Percentiles rank a stretch among this genome's conserved stretches.
phyloP scores from a whole-genome alignment of 768 basidiomycete species.

The Amanita molliuscula region DNA sequence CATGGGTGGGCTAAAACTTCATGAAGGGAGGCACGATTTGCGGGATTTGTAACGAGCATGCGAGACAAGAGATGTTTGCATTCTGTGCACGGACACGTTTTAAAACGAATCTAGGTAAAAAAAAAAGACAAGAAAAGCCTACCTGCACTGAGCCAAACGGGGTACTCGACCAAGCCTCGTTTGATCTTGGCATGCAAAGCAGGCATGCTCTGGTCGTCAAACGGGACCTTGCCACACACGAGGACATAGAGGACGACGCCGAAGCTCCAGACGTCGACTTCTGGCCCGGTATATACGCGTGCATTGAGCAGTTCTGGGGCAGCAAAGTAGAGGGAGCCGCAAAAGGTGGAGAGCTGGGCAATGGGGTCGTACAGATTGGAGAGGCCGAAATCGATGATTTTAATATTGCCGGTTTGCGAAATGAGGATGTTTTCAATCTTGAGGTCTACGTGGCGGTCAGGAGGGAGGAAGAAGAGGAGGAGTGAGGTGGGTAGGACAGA shows the following conservation, averaged over 20 bases:
- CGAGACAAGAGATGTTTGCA: conserved; percentile 89
- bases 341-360: conserved; percentile 84
- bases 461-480: not conserved
- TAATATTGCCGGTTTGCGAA: conserved; percentile 97
- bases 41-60: conserved; percentile 95
- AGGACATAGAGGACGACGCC: conserved; percentile 97
- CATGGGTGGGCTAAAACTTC: conserved; percentile 86
- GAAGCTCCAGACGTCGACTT: conserved; percentile 99
- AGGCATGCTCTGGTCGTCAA: conserved; percentile 99
- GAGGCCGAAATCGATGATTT: conserved; percentile 98
- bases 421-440: conserved; percentile 99
- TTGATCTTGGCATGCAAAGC: conserved; percentile 99
- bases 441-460: conserved; percentile 45
- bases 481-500: conserved; percentile 16
- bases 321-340: conserved; percentile 96
- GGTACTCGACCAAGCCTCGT: conserved; percentile 92
- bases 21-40: conserved; percentile 64
- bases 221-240: conserved; percentile 97
- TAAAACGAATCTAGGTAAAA: too few species aligned
- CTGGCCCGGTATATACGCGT: conserved; percentile 92
- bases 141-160: conserved; percentile 93
- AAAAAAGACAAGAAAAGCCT: conserved; percentile 14
- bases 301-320: conserved; percentile 97
- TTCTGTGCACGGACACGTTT: conserved; percentile 43
- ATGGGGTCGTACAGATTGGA: conserved; percentile 90